phyloP scores from a whole-genome alignment of 176 grass and related monocot genomes.

The Hyparrhenia diplandra region DNA sequence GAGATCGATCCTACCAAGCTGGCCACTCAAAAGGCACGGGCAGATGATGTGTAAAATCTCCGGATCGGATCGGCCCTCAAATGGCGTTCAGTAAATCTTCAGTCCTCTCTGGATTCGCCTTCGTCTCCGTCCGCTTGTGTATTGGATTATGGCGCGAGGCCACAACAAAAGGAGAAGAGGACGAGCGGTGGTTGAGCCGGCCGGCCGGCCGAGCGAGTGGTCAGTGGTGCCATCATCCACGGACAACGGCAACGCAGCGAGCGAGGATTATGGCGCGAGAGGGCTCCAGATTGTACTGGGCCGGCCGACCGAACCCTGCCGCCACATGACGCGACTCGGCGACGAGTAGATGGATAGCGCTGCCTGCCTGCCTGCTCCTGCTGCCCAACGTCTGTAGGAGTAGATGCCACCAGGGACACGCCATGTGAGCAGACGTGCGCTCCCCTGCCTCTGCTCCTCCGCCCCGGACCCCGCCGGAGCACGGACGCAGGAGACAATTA shows the following conservation, averaged over 20 bases:
- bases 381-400: too few relatives aligned
- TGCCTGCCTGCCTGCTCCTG: background rate
- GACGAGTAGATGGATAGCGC: background rate
- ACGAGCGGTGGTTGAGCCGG: background rate
- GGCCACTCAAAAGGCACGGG: background rate
- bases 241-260: background rate
- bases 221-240: background rate
- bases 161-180: background rate
- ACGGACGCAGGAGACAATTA: background rate
- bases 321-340: background rate
- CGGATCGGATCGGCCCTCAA: too few relatives aligned
- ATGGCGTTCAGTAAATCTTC: too few relatives aligned
- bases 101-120: background rate
- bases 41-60: background rate
- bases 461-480: background rate
- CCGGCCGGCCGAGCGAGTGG: background rate
- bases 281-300: background rate
- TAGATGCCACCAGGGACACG: slow-evolving; percentile 14
- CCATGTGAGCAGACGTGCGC: slow-evolving; percentile 37
- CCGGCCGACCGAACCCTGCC: background rate
- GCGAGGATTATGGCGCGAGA: background rate
- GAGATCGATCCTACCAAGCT: background rate
- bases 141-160: background rate
- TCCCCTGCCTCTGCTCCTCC: background rate
- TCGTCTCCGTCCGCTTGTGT: too few relatives aligned